These are phyloP conservation scores for Naganishia friedmannii DNA, from an alignment of 768 basidiomycete species.

Conservation along the genomic window DNA sequence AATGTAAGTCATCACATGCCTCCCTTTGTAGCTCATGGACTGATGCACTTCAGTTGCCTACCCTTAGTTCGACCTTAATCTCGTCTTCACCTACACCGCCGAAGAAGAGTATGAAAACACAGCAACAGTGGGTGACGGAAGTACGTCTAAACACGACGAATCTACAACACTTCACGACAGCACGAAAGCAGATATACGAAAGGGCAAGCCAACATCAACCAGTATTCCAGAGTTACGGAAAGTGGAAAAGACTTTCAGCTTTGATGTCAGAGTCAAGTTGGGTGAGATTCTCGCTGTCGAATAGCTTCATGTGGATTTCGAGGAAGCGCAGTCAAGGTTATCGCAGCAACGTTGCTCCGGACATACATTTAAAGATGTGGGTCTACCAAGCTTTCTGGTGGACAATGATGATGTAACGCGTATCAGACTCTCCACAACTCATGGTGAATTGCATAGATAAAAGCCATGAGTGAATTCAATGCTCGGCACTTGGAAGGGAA, in stretches of 20 bases:
- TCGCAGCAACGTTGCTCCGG: too few species aligned
- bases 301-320: background rate
- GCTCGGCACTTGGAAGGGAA: too few species aligned
- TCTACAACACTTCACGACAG: background rate
- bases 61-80: constrained; percentile 16
- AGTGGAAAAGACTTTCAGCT: constrained; percentile 20
- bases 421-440: too few species aligned
- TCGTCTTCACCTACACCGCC: constrained; percentile 19
- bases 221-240: background rate
- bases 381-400: too few species aligned
- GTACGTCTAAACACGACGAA: background rate
- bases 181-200: background rate
- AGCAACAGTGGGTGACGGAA: background rate
- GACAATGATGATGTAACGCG: too few species aligned
- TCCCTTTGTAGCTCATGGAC: background rate
- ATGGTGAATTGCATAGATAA: too few species aligned
- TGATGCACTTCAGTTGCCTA: background rate
- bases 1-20: background rate
- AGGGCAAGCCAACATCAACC: background rate
- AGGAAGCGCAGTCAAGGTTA: background rate
- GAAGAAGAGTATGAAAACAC: constrained; percentile 17
- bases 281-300: background rate
- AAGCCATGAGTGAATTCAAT: too few species aligned
- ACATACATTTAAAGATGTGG: too few species aligned
- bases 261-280: constrained; percentile 14